Percentiles rank a stretch among this genome's conserved stretches.
These are phyloP conservation scores for Cladophialophora carrionii DNA, from an alignment of 2,329 filamentous ascomycete species.

Conservation along the genomic window DNA sequence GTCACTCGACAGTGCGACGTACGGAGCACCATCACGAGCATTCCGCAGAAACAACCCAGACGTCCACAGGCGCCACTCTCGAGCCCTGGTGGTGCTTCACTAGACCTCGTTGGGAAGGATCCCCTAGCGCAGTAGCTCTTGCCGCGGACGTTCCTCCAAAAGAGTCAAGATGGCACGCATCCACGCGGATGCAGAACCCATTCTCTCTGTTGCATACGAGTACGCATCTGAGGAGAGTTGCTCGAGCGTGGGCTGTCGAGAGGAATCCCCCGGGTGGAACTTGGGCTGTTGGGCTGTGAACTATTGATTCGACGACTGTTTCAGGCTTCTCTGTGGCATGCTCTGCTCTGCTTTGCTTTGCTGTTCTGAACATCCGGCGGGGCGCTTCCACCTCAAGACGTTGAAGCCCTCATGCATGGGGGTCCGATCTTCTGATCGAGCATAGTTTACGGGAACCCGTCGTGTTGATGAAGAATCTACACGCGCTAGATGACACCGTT, in stretches of 20 bases:
- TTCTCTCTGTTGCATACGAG: constrained; percentile 4
- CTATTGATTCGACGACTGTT: constrained; percentile 2
- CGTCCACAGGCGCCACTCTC: constrained; percentile 2
- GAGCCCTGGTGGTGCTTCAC: not conserved
- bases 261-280: constrained; percentile 1
- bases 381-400: not conserved
- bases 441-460: not conserved
- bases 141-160: constrained; percentile 2
- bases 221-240: not conserved
- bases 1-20: no score
- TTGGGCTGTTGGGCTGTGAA: not conserved
- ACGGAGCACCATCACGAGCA: not conserved
- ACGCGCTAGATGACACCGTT: not conserved
- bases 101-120: constrained; percentile 19
- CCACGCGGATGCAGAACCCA: constrained; percentile 11
- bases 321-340: constrained; percentile 4
- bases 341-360: not conserved
- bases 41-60: not conserved
- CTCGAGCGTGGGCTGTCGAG: constrained; percentile 13
- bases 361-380: not conserved
- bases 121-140: constrained; percentile 25
- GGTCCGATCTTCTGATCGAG: not conserved
- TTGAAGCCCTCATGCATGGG: not conserved
- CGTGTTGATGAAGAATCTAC: not conserved
- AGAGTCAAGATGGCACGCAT: not conserved